phyloP scores from a whole-genome alignment of 2,329 filamentous ascomycete species.

The Sporothrix luriei region DNA sequence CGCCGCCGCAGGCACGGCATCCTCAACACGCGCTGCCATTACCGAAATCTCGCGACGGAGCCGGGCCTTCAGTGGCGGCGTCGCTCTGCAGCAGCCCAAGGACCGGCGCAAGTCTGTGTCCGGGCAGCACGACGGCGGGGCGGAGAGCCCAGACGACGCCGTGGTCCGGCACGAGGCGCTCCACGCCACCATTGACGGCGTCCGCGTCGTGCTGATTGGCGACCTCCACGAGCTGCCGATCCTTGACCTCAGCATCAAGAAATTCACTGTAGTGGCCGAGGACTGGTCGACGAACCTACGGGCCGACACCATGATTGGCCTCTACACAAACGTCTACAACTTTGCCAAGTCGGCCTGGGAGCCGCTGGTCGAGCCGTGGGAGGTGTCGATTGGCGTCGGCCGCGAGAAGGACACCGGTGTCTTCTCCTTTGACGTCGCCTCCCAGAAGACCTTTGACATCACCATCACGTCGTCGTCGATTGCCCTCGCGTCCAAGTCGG shows the following conservation, averaged over 20 bases:
- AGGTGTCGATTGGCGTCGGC: conserved; percentile 85
- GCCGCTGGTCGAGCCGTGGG: conserved; percentile 93
- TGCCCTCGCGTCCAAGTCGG: conserved; percentile 87
- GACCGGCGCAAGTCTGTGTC: not conserved
- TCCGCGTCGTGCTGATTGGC: conserved; percentile 91
- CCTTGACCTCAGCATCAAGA: conserved; percentile 89
- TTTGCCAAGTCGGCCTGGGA: conserved; percentile 99
- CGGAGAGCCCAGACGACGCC: conserved; percentile 38
- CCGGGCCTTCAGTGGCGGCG: conserved; percentile 12
- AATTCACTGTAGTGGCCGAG: conserved; percentile 78
- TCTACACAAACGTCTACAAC: conserved; percentile 96
- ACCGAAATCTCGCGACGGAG: conserved; percentile 10
- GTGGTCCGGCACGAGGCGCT: conserved; percentile 67
- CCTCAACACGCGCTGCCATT: conserved; percentile 7
- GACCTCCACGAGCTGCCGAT: conserved; percentile 95
- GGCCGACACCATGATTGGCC: conserved; percentile 86
- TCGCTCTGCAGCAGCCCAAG: not conserved
- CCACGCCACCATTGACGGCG: conserved; percentile 80
- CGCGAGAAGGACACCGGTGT: conserved; percentile 74
- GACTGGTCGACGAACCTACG: conserved; percentile 91
- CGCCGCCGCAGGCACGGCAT: conserved; percentile 42
- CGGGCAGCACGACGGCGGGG: conserved; percentile 9
- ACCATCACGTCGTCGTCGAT: conserved; percentile 93
- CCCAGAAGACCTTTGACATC: conserved; percentile 86
- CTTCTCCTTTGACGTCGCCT: conserved; percentile 81